A percentile compares a stretch with the other conserved stretches of the same genome.
These are phyloP conservation scores for Neocucurbitaria cava DNA, from an alignment of 2,329 filamentous ascomycete genomes.

Conservation along the genomic window DNA sequence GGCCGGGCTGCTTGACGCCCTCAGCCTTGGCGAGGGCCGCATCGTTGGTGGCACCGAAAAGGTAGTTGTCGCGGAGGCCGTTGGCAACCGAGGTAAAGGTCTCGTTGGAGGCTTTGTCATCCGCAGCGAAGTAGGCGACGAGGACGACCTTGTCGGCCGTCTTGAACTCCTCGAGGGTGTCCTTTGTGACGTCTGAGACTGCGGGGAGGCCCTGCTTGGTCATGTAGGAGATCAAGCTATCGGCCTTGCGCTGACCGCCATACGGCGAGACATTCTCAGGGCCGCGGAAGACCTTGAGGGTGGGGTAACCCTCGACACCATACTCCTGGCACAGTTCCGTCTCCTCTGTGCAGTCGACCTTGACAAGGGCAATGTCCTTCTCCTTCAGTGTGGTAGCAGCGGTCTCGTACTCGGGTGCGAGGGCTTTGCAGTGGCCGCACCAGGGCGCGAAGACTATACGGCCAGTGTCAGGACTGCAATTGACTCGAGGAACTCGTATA, in stretches of 20 bases:
- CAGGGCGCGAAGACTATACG: slow-evolving; percentile 86
- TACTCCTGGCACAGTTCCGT: slow-evolving; percentile 86
- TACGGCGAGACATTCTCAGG: slow-evolving; percentile 82
- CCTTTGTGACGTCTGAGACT: slow-evolving; percentile 81
- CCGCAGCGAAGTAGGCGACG: slow-evolving; percentile 82
- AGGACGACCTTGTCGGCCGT: slow-evolving; percentile 95
- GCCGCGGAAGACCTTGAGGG: slow-evolving; percentile 98
- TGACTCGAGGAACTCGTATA: neutral
- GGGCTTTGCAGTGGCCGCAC: slow-evolving; percentile 98
- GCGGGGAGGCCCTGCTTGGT: slow-evolving; percentile 95
- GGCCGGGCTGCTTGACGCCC: slow-evolving; percentile 82
- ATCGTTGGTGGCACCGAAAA: slow-evolving; percentile 89
- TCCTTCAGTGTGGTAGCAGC: slow-evolving; percentile 84
- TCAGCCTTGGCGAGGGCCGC: slow-evolving; percentile 85
- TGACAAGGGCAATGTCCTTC: slow-evolving; percentile 84
- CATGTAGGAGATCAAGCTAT: slow-evolving; percentile 84
- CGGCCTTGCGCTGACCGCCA: slow-evolving; percentile 86
- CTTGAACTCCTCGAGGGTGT: slow-evolving; percentile 94
- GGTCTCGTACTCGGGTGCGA: slow-evolving; percentile 90
- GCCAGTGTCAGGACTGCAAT: slow-evolving; percentile 49
- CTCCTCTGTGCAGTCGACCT: slow-evolving; percentile 96
- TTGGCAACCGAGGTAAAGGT: slow-evolving; percentile 79
- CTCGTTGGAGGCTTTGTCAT: slow-evolving; percentile 85
- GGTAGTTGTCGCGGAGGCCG: slow-evolving; percentile 84
- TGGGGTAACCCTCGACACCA: slow-evolving; percentile 97